Percentiles rank a stretch among this genome's conserved stretches.
Conservation (phyloP, 306 rosid species). For the Medicago arabica region DNA sequence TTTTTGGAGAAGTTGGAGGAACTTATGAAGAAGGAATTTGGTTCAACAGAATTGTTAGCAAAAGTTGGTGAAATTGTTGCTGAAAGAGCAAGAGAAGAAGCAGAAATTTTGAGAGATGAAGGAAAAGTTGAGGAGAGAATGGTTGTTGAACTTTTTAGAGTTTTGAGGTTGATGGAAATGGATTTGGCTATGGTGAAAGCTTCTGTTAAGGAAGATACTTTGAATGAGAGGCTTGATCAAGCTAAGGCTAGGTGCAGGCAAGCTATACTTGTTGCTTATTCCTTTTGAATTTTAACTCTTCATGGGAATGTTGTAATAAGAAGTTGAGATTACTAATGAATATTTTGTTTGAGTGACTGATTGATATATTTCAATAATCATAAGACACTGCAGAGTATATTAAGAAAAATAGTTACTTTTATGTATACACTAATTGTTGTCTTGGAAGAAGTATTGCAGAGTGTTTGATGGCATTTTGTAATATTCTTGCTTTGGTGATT, state of each 20-base stretch:
- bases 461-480: no score
- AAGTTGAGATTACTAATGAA: not conserved
- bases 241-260: conserved; percentile 98
- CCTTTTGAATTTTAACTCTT: conserved; percentile 53
- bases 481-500: no score
- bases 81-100: conserved; percentile 91
- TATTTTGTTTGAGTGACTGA: conserved; percentile 10
- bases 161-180: conserved; percentile 89
- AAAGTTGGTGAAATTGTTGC: conserved; percentile 90
- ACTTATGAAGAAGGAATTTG: conserved; percentile 79
- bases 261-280: conserved; percentile 89
- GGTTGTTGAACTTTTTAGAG: conserved; percentile 82
- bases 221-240: conserved; percentile 70
- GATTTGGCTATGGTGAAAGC: conserved; percentile 91
- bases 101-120: conserved; percentile 71
- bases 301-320: not conserved
- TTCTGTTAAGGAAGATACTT: conserved; percentile 82
- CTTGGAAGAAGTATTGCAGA: no score
- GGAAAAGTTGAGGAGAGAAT: conserved; percentile 92
- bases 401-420: no score
- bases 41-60: conserved; percentile 69
- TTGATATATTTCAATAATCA: conserved; percentile 1
- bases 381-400: no score
- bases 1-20: conserved; percentile 81
- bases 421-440: no score